Percentiles rank a stretch among this genome's conserved stretches.
Conservation (phyloP, 495 filamentous ascomycete species). For the Haplographium delicatum region DNA sequence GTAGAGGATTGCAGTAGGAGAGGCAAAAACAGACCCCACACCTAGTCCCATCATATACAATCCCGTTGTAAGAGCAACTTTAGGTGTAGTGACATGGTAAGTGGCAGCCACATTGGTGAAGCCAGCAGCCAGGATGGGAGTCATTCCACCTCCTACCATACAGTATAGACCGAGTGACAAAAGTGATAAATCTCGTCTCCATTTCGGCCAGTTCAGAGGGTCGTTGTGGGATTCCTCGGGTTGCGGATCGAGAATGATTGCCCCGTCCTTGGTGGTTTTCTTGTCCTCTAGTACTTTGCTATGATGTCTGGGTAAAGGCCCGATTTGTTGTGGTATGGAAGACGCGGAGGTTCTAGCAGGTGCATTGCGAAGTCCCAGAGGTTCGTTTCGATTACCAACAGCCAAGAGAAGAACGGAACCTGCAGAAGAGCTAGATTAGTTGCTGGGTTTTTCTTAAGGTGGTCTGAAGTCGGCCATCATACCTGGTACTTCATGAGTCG, state of each 20-base stretch:
- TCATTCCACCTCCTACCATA: slow-evolving; percentile 90
- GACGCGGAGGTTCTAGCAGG: slow-evolving; percentile 72
- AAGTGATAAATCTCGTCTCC: slow-evolving; percentile 77
- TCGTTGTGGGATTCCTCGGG: slow-evolving; percentile 89
- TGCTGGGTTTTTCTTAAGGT: not conserved
- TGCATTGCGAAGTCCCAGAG: slow-evolving; percentile 70
- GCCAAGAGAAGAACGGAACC: slow-evolving; percentile 79
- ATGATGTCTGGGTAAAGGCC: slow-evolving; percentile 15
- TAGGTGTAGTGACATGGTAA: slow-evolving; percentile 64
- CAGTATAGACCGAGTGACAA: slow-evolving; percentile 86
- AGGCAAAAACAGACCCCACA: slow-evolving; percentile 74
- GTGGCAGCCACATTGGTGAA: slow-evolving; percentile 73
- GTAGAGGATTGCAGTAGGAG: slow-evolving; percentile 85
- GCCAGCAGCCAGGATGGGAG: slow-evolving; percentile 83
- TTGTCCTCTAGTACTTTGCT: slow-evolving; percentile 40
- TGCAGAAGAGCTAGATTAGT: slow-evolving; percentile 28
- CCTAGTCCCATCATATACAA: slow-evolving; percentile 95
- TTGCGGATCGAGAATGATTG: slow-evolving; percentile 85
- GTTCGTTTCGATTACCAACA: slow-evolving; percentile 70
- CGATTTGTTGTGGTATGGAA: slow-evolving; percentile 47
- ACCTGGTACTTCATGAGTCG: slow-evolving; percentile 93
- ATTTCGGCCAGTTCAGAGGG: slow-evolving; percentile 85
- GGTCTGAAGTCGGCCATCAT: slow-evolving; percentile 24
- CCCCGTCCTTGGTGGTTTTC: slow-evolving; percentile 78
- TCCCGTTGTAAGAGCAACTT: slow-evolving; percentile 85